Evolutionary conservation across 345 rosid species (phyloP), one percentile per base, ranked within the genome.

Genomic region (Salix dunnii): DNA sequence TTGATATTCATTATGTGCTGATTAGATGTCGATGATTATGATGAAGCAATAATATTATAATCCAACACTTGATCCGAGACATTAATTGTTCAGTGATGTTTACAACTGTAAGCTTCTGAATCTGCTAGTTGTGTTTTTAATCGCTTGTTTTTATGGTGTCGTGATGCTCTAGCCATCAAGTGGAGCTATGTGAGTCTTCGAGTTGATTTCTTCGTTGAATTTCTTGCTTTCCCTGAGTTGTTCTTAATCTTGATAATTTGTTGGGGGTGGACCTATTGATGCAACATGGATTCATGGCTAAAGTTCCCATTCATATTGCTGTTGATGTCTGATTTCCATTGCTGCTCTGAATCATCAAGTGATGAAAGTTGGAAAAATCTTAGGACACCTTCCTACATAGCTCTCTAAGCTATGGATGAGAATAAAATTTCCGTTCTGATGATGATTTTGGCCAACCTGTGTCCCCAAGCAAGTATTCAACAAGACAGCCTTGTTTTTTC

Each of bases 51-150:
- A 46, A 14, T 58, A 55, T 28, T 42, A 77, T 84, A 80, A 90
- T 90, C 90, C 91, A 87, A 90, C 90, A 84, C 89, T 88, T 90
- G 90, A 87, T 83, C 94, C 87, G 91, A 88, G 82, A 74, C 77
- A 33, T 49, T 74, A 28, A 38, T 55, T 73, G 81, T 82, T 82
- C 65, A 84, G 77, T 84, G 90, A 84, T 79, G 86, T 72, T 68
- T 35, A 67, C 21, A 13, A 38, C 2, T 16, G 55, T n/a, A 72
- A 18, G 82, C 85, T 83, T 85, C 91, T 88, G 94, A 88, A 90
- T 88, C 91, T 78, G 63, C 62, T 23, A 20, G 0, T 27, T 21
- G 1, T 33, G 36, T 33, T 33, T 33, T 33, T 33, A 33, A 0
- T 33, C 36, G 36, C 6, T 33, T 33, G 5, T 33, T 33, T 33